These are phyloP conservation scores for Saccharomyces hybrid DNA, from an alignment of 1,139 yeast genomes.

Conservation along the genomic window DNA sequence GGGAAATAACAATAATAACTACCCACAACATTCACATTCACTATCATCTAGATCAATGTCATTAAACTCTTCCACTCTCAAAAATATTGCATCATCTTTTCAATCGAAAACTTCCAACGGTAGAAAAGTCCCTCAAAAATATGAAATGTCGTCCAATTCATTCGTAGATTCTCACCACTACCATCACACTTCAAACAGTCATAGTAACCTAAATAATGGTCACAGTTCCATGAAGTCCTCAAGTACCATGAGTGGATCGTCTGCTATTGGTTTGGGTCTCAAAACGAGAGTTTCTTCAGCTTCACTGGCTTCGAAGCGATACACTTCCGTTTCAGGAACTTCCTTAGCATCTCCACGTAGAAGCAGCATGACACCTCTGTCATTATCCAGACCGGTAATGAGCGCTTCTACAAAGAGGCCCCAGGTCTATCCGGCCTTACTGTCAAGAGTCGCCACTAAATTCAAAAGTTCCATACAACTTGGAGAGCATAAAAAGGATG, in stretches of 20 bases:
- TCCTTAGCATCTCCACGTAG: slow-evolving; percentile 17
- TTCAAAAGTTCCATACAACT: slow-evolving; percentile 65
- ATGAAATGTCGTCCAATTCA: slow-evolving; percentile 28
- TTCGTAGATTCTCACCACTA: slow-evolving; percentile 7
- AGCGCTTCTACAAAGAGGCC: slow-evolving; percentile 26
- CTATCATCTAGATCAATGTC: slow-evolving; percentile 30
- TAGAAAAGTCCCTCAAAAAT: slow-evolving; percentile 38
- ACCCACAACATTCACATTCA: slow-evolving; percentile 8
- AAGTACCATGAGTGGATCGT: neutral
- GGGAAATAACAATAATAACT: neutral
- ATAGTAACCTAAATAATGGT: neutral
- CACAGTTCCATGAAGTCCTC: neutral
- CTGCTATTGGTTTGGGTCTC: slow-evolving; percentile 31
- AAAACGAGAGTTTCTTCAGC: slow-evolving; percentile 28
- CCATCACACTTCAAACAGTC: neutral
- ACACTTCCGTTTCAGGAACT: slow-evolving; percentile 25
- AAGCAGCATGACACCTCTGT: slow-evolving; percentile 11
- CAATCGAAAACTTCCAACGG: slow-evolving; percentile 36
- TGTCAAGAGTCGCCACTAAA: slow-evolving; percentile 75
- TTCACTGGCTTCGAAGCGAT: slow-evolving; percentile 23
- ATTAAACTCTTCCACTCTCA: slow-evolving; percentile 30
- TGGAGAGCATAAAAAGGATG: slow-evolving; percentile 82
- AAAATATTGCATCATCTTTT: slow-evolving; percentile 28
- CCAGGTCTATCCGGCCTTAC: slow-evolving; percentile 70
- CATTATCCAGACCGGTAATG: slow-evolving; percentile 26